A percentile compares a stretch with the other conserved stretches of the same genome.
phyloP scores from a whole-genome alignment of 2,329 filamentous ascomycete genomes.

The Ophiostoma ips region DNA sequence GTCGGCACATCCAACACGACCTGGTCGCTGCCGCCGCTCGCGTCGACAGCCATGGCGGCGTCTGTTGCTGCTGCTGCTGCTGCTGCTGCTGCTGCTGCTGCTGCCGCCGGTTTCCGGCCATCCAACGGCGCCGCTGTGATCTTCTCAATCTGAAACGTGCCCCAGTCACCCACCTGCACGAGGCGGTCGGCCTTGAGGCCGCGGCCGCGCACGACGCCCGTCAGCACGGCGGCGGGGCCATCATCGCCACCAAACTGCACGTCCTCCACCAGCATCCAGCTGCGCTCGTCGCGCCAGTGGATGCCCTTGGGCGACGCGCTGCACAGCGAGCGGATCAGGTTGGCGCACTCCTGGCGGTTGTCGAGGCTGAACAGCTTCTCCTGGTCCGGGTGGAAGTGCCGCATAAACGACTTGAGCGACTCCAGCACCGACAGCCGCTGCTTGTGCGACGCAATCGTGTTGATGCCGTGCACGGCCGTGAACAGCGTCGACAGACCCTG shows the following conservation, averaged over 20 bases:
- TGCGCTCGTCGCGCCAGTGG: conserved; percentile 88
- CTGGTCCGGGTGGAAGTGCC: conserved; percentile 83
- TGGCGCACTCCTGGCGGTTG: conserved; percentile 78
- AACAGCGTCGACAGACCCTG: conserved; percentile 92
- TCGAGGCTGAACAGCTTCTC: conserved; percentile 86
- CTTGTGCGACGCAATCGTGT: conserved; percentile 66
- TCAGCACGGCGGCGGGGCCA: conserved; percentile 46
- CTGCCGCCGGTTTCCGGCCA: conserved; percentile 37
- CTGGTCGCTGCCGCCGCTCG: conserved; percentile 27
- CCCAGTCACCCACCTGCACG: conserved; percentile 86
- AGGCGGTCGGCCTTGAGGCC: conserved; percentile 81
- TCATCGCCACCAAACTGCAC: conserved; percentile 47
- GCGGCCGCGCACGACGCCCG: conserved; percentile 73
- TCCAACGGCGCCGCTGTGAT: conserved; percentile 64
- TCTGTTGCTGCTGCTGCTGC: conserved; percentile 22
- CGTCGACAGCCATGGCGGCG: conserved; percentile 58
- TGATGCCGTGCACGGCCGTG: conserved; percentile 67
- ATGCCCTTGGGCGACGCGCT: conserved; percentile 86
- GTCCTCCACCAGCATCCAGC: conserved; percentile 87
- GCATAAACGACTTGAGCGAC: conserved; percentile 84
- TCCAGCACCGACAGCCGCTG: conserved; percentile 60
- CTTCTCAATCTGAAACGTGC: conserved; percentile 81
- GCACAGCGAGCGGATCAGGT: conserved; percentile 81
- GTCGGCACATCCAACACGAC: conserved; percentile 53
- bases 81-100: conserved; percentile 12